phyloP scores from a whole-genome alignment of 371 early-diverging fungal species.

The Apophysomyces variabilis region DNA sequence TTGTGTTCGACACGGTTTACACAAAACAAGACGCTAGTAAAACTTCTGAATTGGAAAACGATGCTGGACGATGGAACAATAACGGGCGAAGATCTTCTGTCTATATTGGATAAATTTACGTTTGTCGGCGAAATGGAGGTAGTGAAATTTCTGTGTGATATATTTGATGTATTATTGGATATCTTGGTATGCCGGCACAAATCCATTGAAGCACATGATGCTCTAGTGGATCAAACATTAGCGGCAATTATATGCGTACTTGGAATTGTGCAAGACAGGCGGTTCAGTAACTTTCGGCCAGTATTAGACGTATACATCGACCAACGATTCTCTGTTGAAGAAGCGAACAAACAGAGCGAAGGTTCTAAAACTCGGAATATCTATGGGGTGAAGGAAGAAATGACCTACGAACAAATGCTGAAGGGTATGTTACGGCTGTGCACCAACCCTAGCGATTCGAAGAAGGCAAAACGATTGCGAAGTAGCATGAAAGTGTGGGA shows the following conservation, averaged over 20 bases:
- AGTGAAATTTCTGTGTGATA: slow-evolving; percentile 69
- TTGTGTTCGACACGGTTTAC: slow-evolving; percentile 72
- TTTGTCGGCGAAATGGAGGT: slow-evolving; percentile 74
- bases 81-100: slow-evolving; percentile 43
- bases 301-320: slow-evolving; percentile 69
- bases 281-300: slow-evolving; percentile 67
- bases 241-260: slow-evolving; percentile 61
- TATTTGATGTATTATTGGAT: slow-evolving; percentile 69
- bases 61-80: slow-evolving; percentile 29
- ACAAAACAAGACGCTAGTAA: slow-evolving; percentile 66
- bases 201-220: slow-evolving; percentile 28
- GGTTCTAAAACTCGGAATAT: background rate
- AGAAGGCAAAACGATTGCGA: slow-evolving; percentile 57
- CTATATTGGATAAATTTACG: slow-evolving; percentile 64
- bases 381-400: slow-evolving; percentile 24
- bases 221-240: slow-evolving; percentile 54
- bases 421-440: slow-evolving; percentile 52
- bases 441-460: slow-evolving; percentile 44
- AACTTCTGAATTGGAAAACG: slow-evolving; percentile 67
- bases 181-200: slow-evolving; percentile 50
- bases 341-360: slow-evolving; percentile 19
- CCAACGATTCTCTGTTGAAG: slow-evolving; percentile 47
- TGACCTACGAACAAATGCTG: slow-evolving; percentile 46
- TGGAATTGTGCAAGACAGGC: slow-evolving; percentile 66
- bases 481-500: slow-evolving; percentile 75